phyloP scores from a whole-genome alignment of 1,284 basidiomycete species.

The Gymnopus androsaceus region DNA sequence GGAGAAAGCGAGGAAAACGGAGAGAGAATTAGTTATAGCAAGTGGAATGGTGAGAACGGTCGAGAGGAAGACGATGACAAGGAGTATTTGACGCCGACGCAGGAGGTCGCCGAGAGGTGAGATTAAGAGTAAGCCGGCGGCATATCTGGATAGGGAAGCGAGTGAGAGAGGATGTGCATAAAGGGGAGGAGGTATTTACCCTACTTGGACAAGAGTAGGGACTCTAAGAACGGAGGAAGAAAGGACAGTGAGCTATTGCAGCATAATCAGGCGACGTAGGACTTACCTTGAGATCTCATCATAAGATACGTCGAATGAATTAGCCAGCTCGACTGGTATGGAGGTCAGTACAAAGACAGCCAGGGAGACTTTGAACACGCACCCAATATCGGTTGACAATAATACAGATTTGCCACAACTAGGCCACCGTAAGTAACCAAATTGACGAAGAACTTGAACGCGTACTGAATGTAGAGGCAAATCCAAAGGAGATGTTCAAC shows the following conservation, averaged over 20 bases:
- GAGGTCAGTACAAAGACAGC: conserved; percentile 4
- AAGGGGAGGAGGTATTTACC: conserved; percentile 31
- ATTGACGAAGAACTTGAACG: not conserved
- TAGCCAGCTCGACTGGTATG: conserved; percentile 51
- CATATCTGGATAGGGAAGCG: conserved; percentile 43
- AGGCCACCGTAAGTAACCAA: not conserved
- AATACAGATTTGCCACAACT: conserved; percentile 70
- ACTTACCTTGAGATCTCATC: conserved; percentile 26
- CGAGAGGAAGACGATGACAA: conserved; percentile 49
- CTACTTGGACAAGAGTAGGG: conserved; percentile 52
- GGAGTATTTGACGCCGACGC: conserved; percentile 55
- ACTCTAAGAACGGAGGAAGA: conserved; percentile 43
- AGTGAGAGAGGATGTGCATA: not conserved
- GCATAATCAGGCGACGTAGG: not conserved
- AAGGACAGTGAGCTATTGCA: not conserved
- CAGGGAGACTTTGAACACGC: conserved; percentile 23
- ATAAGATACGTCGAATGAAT: conserved; percentile 59
- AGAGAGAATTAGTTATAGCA: conserved; percentile 48
- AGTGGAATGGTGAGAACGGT: conserved; percentile 58
- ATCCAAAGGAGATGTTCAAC: conserved; percentile 66
- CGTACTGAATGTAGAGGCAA: conserved; percentile 62
- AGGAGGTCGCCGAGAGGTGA: conserved; percentile 69
- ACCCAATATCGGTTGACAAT: conserved; percentile 75
- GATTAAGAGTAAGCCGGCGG: conserved; percentile 59
- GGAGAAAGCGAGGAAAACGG: conserved; percentile 43